Percentiles rank a stretch among this genome's conserved stretches.
Conservation (phyloP, 805 yeast species). For the Zygoascus bituminiphila region DNA sequence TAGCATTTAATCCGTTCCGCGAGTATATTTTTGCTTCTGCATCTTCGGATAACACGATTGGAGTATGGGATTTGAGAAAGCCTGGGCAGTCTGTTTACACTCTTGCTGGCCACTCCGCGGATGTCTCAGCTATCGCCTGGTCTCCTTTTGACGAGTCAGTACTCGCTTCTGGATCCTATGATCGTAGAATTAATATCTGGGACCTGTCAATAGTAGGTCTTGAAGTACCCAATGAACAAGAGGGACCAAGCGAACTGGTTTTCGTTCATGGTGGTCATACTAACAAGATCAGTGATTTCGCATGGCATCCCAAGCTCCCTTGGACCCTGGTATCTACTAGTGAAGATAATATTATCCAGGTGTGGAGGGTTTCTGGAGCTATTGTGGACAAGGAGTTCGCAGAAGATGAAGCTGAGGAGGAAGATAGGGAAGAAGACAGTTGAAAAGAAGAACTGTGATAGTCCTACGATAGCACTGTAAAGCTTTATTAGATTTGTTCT, state of each 20-base stretch:
- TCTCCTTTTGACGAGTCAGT: constrained; percentile 41
- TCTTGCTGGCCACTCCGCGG: constrained; percentile 57
- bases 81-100: constrained; percentile 49
- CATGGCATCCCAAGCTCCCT: constrained; percentile 55
- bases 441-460: too few relatives aligned
- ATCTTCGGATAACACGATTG: constrained; percentile 62
- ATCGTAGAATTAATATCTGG: constrained; percentile 70
- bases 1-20: constrained; percentile 53
- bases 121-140: constrained; percentile 51
- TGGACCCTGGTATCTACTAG: constrained; percentile 60
- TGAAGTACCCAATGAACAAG: constrained; percentile 41
- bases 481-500: too few relatives aligned
- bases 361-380: constrained; percentile 62
- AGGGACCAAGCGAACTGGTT: constrained; percentile 66
- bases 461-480: background rate
- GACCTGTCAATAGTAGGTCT: constrained; percentile 50
- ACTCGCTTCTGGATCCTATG: constrained; percentile 55
- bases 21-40: constrained; percentile 60
- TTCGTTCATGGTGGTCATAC: constrained; percentile 89
- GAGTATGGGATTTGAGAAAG: constrained; percentile 68
- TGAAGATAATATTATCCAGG: constrained; percentile 67
- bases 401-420: constrained; percentile 33
- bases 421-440: constrained; percentile 9
- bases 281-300: constrained; percentile 54
- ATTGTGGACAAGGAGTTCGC: constrained; percentile 32